Base-by-base conservation (phyloP, 257 asterid species). In the Penstemon barbatus region DNA sequence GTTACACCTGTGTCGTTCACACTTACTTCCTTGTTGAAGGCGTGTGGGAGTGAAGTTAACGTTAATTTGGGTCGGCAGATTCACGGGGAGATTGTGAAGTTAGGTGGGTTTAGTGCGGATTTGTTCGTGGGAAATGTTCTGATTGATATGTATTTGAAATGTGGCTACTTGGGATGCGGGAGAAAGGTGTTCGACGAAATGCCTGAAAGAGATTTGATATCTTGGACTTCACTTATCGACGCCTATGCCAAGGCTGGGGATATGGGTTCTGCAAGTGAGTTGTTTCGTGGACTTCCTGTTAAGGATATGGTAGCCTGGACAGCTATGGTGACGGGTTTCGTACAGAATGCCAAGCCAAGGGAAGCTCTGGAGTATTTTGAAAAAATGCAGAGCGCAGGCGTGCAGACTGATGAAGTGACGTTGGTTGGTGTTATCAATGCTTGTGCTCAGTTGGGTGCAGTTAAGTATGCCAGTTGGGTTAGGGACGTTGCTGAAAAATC, bases 221-320 rank as follows among this genome's bases (percentile, higher is more conserved):
- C 93, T 15, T 83, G 86, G 87, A 92, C 97, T 44, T 70, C 84
- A 38, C 71, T 87, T 70, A 82, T 89, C n/a, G 87, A 76, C 19
- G 93, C 89, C 7, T 86, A 81, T 63, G 73, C 90, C 0, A 92
- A 88, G 71, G 57, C 43, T 18, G 96, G 95, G 55, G 80, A 84
- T 41, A 86, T 90, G 86, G 77, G 3, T 53, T 67, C 68, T 19
- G 97, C 95, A 5, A 43, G 52, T 10, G 85, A 78, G 73, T n/a
- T 92, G 75, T 92, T 92, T 77, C 58, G 58, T 56, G n/a, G 49
- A 5, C 36, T 82, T 74, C 89, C 87, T 7, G 77, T 52, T 70
- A 88, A 88, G 80, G 98, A 86, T 66, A 80, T 82, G 85, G 88
- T 90, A 76, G 90, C 88, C 0, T 92, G 98, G 97, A 92, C 97